Evolutionary conservation across 495 filamentous ascomycete genomes (phyloP), one percentile per base, ranked within the genome.

Genomic region (Neurospora cerealis): DNA sequence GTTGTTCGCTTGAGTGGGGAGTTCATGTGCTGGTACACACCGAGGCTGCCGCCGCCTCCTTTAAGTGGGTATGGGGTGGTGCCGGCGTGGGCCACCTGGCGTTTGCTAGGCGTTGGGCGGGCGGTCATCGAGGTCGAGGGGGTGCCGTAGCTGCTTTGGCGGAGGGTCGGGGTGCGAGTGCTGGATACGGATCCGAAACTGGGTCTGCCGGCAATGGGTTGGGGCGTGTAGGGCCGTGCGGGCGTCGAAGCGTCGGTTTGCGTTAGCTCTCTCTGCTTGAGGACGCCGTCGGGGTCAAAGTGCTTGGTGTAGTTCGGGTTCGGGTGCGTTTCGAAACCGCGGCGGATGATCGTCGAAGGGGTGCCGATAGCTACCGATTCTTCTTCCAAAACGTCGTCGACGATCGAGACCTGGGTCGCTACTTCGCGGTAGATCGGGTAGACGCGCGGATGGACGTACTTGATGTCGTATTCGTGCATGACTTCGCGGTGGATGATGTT

Each of bases 391-490:
- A 84, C 82, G 37, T 84, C 77, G 28, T 84, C 81, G 69, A 79
- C 81, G 71, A 83, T 77, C 0, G 87, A 85, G 54, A 89, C 88
- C 77, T 98, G 94, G 0, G 90, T 94, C 11, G 88, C 92, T 7
- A 96, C 94, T 79, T 98, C 93, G 74, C 96, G 89, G 77, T 93
- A 91, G 21, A 91, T 86, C 11, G 89, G 90, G 73, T 95, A 91
- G 10, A 96, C 88, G n/a, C 90, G 86, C 11, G 96, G 96, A 79
- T 96, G 93, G 3, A 99, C 96, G 75, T 89, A 97, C 85, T 98
- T 98, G 69, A 89, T 92, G 81, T 99, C 93, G 82, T 99, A 99
- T 83, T 99, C 96, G 79, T 93, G 90, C 83, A 98, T 83, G 8
- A 99, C 95, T 81, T 97, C 93, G 75, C 92, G 94, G 70, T 96